Conservation (phyloP, 495 filamentous ascomycete genomes). For the Xylaria bambusicola region DNA sequence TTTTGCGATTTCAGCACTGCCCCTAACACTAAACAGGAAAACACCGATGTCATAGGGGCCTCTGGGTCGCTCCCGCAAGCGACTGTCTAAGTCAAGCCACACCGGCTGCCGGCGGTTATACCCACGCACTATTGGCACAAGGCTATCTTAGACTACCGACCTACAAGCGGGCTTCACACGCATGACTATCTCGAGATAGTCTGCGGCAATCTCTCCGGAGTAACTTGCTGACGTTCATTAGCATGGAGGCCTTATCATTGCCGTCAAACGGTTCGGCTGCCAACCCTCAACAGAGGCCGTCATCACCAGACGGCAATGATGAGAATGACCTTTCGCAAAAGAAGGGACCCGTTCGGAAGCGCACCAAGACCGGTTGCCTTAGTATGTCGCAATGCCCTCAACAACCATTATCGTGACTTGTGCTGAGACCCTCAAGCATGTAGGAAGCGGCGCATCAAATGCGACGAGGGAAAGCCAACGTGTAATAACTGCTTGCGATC, state of each 20-base stretch:
- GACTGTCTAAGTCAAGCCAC: constrained; percentile 10
- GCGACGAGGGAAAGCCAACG: constrained; percentile 89
- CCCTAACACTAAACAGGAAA: constrained; percentile 7
- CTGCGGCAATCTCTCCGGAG: constrained; percentile 2
- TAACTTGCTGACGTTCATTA: constrained; percentile 9
- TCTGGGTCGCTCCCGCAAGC: constrained; percentile 1
- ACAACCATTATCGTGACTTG: constrained; percentile 6
- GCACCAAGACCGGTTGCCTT: constrained; percentile 95
- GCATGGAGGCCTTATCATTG: constrained; percentile 29
- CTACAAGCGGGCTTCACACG: neutral
- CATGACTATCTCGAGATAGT: constrained; percentile 1
- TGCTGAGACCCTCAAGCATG: constrained; percentile 63
- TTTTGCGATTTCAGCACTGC: neutral
- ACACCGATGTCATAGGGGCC: neutral
- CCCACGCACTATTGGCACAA: constrained; percentile 12
- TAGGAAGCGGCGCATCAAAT: constrained; percentile 94
- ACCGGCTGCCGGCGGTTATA: constrained; percentile 6
- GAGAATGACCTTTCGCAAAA: constrained; percentile 35
- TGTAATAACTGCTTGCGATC: constrained; percentile 93
- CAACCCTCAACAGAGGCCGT: constrained; percentile 23
- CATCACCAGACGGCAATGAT: constrained; percentile 28
- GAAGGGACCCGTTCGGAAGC: constrained; percentile 58
- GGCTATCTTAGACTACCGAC: neutral
- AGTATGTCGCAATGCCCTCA: constrained; percentile 60
- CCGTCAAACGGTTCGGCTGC: constrained; percentile 21